phyloP scores from a whole-genome alignment of 257 asterid genomes.

The Ilex aquifolium region DNA sequence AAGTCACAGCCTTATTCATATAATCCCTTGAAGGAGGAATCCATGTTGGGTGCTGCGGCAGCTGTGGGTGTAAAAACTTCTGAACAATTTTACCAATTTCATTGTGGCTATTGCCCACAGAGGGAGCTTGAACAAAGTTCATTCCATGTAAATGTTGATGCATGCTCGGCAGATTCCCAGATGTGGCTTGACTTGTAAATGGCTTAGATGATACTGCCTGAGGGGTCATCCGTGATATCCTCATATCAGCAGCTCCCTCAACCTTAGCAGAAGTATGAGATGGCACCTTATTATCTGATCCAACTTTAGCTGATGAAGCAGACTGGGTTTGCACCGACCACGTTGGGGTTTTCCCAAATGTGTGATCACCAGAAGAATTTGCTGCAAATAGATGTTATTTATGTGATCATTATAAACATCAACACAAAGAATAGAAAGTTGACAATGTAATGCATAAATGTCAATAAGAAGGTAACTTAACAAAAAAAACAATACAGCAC shows the following conservation, averaged over 20 bases:
- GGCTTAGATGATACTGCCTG: constrained; percentile 43
- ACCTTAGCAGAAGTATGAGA: constrained; percentile 38
- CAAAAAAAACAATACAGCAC: too few relatives aligned
- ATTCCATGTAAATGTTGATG: constrained; percentile 42
- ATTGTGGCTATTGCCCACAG: constrained; percentile 51
- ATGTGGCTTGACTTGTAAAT: constrained; percentile 36
- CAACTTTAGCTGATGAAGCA: constrained; percentile 38
- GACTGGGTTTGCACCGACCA: constrained; percentile 68
- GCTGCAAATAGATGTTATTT: constrained; percentile 27
- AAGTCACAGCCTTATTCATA: constrained; percentile 69
- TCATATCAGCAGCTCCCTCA: constrained; percentile 52
- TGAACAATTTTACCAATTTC: constrained; percentile 76
- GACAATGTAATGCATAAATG: too few relatives aligned
- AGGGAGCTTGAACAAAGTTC: constrained; percentile 33
- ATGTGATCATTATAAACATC: not conserved
- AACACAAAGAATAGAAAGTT: not conserved
- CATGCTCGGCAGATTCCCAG: constrained; percentile 29
- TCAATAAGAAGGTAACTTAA: too few relatives aligned
- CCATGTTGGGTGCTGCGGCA: constrained; percentile 58
- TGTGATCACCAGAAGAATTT: constrained; percentile 40
- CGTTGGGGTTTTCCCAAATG: constrained; percentile 51
- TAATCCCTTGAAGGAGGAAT: constrained; percentile 85
- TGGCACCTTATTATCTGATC: constrained; percentile 46
- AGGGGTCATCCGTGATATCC: constrained; percentile 32
- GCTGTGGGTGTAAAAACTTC: constrained; percentile 54